These are phyloP conservation scores for Agrocybe pediades DNA, from an alignment of 768 basidiomycete genomes.

Conservation along the genomic window DNA sequence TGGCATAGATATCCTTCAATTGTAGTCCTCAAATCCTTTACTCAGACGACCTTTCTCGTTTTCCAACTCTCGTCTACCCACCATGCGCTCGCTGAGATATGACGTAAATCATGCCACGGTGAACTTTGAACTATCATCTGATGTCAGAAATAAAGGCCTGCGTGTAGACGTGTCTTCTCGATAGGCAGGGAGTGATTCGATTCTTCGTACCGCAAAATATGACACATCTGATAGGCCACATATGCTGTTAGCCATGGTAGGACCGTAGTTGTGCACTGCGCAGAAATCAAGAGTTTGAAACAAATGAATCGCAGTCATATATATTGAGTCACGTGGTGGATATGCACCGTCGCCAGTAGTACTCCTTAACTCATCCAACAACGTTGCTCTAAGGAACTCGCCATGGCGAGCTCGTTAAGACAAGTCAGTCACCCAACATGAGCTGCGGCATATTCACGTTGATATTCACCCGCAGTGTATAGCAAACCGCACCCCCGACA, in stretches of 20 bases:
- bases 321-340: not conserved
- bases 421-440: constrained; percentile 28
- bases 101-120: not conserved
- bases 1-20: constrained; percentile 21
- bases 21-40: no score
- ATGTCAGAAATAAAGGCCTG: no score
- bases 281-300: not conserved
- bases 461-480: constrained; percentile 8
- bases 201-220: no score
- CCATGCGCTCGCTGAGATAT: not conserved
- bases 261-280: no score
- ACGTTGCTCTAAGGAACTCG: constrained; percentile 3
- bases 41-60: not conserved
- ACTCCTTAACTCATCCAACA: not conserved
- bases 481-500: constrained; percentile 49
- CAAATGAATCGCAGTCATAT: not conserved
- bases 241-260: no score
- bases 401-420: constrained; percentile 36
- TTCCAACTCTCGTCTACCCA: not conserved
- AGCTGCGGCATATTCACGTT: constrained; percentile 1
- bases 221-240: no score
- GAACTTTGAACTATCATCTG: not conserved
- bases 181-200: no score
- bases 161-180: no score
- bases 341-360: not conserved